A percentile compares a stretch with the other conserved stretches of the same genome.
These are phyloP conservation scores for Talaromyces islandicus DNA, from an alignment of 2,329 filamentous ascomycete genomes.

Conservation along the genomic window DNA sequence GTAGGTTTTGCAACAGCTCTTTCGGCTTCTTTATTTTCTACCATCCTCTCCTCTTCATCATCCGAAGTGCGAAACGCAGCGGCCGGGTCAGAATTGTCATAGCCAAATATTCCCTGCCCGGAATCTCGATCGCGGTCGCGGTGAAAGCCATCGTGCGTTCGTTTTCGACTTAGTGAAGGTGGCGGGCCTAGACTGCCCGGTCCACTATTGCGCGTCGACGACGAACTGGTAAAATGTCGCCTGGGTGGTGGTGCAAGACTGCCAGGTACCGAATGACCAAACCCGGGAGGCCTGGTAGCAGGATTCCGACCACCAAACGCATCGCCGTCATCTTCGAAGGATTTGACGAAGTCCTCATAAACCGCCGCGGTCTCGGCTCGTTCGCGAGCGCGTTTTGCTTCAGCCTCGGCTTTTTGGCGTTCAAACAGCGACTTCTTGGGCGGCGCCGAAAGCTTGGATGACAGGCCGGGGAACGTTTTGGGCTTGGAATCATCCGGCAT, in stretches of 20 bases:
- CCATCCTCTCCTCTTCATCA: slow-evolving; percentile 39
- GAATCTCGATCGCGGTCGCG: slow-evolving; percentile 35
- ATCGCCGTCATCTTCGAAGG: slow-evolving; percentile 42
- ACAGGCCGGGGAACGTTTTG: slow-evolving; percentile 61
- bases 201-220: slow-evolving; percentile 41
- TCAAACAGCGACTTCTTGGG: slow-evolving; percentile 84
- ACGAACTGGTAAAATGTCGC: slow-evolving; percentile 55
- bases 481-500: slow-evolving; percentile 35
- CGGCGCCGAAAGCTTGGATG: slow-evolving; percentile 71
- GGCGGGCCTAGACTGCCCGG: slow-evolving; percentile 44
- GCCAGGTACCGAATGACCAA: slow-evolving; percentile 25
- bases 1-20: slow-evolving; percentile 49
- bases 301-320: slow-evolving; percentile 14
- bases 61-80: slow-evolving; percentile 38
- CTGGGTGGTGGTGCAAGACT: slow-evolving; percentile 40
- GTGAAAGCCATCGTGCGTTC: slow-evolving; percentile 37
- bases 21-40: slow-evolving; percentile 38
- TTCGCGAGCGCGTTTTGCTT: slow-evolving; percentile 79
- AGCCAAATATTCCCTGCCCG: slow-evolving; percentile 33
- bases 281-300: slow-evolving; percentile 16
- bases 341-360: slow-evolving; percentile 82
- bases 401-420: slow-evolving; percentile 79
- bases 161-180: slow-evolving; percentile 36
- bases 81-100: slow-evolving; percentile 34
- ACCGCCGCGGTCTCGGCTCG: slow-evolving; percentile 82